phyloP scores from a whole-genome alignment of 257 asterid genomes.

The Ehretia macrophylla region DNA sequence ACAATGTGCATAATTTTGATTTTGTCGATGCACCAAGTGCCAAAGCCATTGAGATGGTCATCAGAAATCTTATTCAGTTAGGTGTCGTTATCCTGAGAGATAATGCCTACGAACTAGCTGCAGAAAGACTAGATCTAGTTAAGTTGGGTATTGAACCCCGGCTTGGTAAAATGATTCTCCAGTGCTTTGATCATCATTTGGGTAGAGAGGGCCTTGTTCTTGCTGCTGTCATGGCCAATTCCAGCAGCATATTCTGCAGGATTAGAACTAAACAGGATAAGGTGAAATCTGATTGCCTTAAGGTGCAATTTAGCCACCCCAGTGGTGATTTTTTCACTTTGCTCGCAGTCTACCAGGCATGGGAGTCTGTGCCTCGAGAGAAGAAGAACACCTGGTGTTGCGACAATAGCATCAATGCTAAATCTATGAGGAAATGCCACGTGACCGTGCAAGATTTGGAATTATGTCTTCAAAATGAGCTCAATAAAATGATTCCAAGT shows the following conservation, averaged over 20 bases:
- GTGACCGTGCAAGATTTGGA: slow-evolving; percentile 77
- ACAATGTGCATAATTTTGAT: slow-evolving; percentile 64
- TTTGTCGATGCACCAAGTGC: slow-evolving; percentile 80
- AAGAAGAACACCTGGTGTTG: slow-evolving; percentile 78
- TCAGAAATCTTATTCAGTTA: slow-evolving; percentile 62
- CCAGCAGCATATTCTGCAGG: slow-evolving; percentile 87
- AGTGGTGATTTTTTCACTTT: slow-evolving; percentile 88
- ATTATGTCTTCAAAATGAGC: slow-evolving; percentile 64
- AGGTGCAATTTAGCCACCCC: slow-evolving; percentile 88
- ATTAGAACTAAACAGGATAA: slow-evolving; percentile 67
- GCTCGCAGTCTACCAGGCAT: slow-evolving; percentile 82
- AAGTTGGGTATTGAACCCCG: slow-evolving; percentile 94
- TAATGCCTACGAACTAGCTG: slow-evolving; percentile 44
- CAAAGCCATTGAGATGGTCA: slow-evolving; percentile 70
- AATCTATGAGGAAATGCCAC: slow-evolving; percentile 82
- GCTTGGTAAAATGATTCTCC: slow-evolving; percentile 75
- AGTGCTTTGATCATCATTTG: slow-evolving; percentile 49
- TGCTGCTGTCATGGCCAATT: slow-evolving; percentile 91
- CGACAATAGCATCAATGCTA: slow-evolving; percentile 91
- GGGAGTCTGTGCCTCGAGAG: slow-evolving; percentile 59
- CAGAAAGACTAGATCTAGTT: slow-evolving; percentile 59
- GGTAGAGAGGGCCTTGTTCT: slow-evolving; percentile 89
- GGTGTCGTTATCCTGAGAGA: slow-evolving; percentile 53
- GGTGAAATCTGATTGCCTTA: slow-evolving; percentile 70
- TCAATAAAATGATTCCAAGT: slow-evolving; percentile 55